Conservation (phyloP, 1,139 yeast species). For the Kazachstania sp. region DNA sequence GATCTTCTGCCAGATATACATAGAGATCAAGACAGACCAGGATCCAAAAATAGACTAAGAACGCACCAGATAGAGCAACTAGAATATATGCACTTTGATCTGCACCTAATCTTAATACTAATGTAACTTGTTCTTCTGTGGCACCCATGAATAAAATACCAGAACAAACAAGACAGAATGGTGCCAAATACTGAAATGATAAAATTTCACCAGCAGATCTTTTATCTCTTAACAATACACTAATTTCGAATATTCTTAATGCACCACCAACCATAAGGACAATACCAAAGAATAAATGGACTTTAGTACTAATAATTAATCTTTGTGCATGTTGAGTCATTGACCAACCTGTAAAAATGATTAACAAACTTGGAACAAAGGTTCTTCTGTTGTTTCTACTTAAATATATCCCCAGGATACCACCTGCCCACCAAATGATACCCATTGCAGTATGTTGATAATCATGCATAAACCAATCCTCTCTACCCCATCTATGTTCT, state of each 20-base stretch:
- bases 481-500: constrained; percentile 88
- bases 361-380: constrained; percentile 70
- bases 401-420: constrained; percentile 70
- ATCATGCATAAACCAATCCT: constrained; percentile 83
- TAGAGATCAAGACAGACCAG: constrained; percentile 50
- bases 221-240: constrained; percentile 54
- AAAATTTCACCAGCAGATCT: constrained; percentile 44
- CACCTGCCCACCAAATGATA: constrained; percentile 93
- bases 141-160: constrained; percentile 89
- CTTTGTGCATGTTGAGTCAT: constrained; percentile 86
- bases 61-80: constrained; percentile 66
- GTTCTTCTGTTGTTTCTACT: constrained; percentile 58
- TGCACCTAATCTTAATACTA: constrained; percentile 66
- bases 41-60: constrained; percentile 61
- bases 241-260: constrained; percentile 65
- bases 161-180: constrained; percentile 66
- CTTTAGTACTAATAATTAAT: constrained; percentile 67
- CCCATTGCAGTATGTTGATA: constrained; percentile 96
- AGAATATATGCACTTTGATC: constrained; percentile 80
- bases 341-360: constrained; percentile 86
- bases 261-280: constrained; percentile 73
- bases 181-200: constrained; percentile 77
- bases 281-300: constrained; percentile 78
- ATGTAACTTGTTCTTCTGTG: constrained; percentile 71
- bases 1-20: constrained; percentile 35